Percentiles rank a stretch among this genome's conserved stretches.
Evolutionary conservation across 352 stramenopile species (phyloP).

Genomic region (Phytophthora cactorum): DNA sequence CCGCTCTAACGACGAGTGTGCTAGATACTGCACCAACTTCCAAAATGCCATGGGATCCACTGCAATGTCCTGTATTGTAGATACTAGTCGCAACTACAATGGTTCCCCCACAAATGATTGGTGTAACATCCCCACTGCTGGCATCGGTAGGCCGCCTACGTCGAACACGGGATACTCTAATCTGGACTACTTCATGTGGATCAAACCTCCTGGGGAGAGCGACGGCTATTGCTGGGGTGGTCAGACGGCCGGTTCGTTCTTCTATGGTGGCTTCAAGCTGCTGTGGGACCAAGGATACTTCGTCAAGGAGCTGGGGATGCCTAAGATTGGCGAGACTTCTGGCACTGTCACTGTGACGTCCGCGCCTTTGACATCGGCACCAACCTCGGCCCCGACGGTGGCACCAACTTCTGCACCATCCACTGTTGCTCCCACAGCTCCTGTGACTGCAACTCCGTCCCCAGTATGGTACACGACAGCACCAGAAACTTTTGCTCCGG

Average conservation of each 20-base stretch:
- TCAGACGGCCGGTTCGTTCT: conserved; percentile 55
- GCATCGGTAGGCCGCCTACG: conserved; percentile 61
- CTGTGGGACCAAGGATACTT: conserved; percentile 76
- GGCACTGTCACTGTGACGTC: conserved; percentile 4
- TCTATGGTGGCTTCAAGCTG: conserved; percentile 49
- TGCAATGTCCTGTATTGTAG: conserved; percentile 56
- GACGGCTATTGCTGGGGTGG: conserved; percentile 62
- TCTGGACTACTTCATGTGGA: conserved; percentile 76
- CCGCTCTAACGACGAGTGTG: conserved; percentile 54
- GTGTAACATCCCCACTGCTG: conserved; percentile 70
- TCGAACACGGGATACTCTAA: conserved; percentile 50
- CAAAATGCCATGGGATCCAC: conserved; percentile 48
- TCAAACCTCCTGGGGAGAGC: conserved; percentile 70
- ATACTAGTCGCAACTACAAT: conserved; percentile 77
- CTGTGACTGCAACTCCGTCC: conserved; percentile 1
- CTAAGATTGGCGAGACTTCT: conserved; percentile 27
- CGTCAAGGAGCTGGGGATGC: conserved; percentile 39
- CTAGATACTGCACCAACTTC: conserved; percentile 60
- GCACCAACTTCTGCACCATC: conserved; percentile 1
- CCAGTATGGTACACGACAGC: conserved; percentile 14
- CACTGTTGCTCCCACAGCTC: neutral
- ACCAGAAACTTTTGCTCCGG: conserved; percentile 4
- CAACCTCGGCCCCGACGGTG: conserved; percentile 1
- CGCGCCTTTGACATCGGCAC: neutral
- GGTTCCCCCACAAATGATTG: conserved; percentile 47